Conservation (phyloP, 331 rosid genomes). For the Rosa hybrid region DNA sequence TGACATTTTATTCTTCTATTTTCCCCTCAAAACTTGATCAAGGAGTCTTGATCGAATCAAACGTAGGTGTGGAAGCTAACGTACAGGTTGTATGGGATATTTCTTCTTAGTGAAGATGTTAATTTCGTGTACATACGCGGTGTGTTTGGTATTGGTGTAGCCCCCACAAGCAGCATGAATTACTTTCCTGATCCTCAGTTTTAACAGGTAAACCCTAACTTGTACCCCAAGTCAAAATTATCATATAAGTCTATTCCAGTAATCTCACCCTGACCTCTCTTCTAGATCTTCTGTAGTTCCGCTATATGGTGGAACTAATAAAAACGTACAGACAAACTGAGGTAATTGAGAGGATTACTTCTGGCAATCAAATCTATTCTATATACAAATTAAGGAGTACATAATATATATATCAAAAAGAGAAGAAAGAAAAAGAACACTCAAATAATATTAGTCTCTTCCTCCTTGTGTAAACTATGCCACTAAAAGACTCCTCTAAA, state of each 20-base stretch:
- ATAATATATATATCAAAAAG: neutral
- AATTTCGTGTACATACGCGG: too few relatives aligned
- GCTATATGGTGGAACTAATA: too few relatives aligned
- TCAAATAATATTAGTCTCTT: neutral
- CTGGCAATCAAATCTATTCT: neutral
- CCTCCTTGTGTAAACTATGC: neutral
- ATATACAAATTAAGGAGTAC: neutral
- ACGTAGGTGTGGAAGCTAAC: too few relatives aligned
- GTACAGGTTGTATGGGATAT: too few relatives aligned
- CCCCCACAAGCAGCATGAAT: too few relatives aligned
- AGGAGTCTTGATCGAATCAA: too few relatives aligned
- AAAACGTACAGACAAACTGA: neutral
- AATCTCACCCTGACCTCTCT: too few relatives aligned
- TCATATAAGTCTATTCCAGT: neutral
- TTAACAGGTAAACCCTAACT: neutral
- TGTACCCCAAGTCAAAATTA: neutral
- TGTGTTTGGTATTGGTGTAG: too few relatives aligned
- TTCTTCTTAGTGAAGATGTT: too few relatives aligned
- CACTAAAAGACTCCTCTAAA: slow-evolving; percentile 3
- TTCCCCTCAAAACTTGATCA: too few relatives aligned
- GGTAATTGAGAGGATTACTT: neutral
- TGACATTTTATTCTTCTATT: too few relatives aligned
- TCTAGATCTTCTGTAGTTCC: too few relatives aligned
- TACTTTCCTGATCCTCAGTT: neutral
- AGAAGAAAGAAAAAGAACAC: neutral